Evolutionary conservation across 345 rosid genomes (phyloP), one percentile per base, ranked within the genome.

Genomic region (Sonneratia caseolaris): DNA sequence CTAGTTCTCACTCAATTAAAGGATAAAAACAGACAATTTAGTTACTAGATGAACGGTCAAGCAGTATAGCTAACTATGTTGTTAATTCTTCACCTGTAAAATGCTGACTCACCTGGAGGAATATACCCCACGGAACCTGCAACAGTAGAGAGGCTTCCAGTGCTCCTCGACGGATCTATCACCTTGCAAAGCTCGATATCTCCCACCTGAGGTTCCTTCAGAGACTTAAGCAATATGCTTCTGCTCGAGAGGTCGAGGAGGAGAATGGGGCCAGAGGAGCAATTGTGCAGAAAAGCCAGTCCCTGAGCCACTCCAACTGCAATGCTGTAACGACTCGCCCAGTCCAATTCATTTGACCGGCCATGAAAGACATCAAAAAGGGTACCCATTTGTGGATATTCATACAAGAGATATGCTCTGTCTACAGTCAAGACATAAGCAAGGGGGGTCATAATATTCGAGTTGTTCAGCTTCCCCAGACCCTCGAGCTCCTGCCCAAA

Each of bases 221-320:
- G 78, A 11, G 97, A 91, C 83, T 81, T 91, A 37, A 93, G 96
- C 74, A 88, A 62, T 68, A 93, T 85, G 83, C 77, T 93, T 66
- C 27, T 82, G 79, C 91, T 91, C 22, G 97, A 93, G 73, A 93
- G 88, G 76, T 91, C 97, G 1, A 89, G 88, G 71, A 89, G 88
- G 70, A 91, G 88, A 64, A 89, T 81, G 9, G 96, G 92, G 72
- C 84, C 78, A 0, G 91, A 79, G 71, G 78, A 68, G 71, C 79
- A 84, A 72, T 88, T 93, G 62, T 93, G 98, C 76, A 93, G 84
- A 84, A 88, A 93, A 18, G 81, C 76, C 76, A 91, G 87, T 71
- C 94, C 97, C 75, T 91, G 93, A 78, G 97, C 97, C 69, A 91
- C 85, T 49, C 97, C 95, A 18, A 91, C 85, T 36, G 91, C 96